Evolutionary conservation across 768 basidiomycete species (phyloP).

Genomic region (Amanita rubescens): DNA sequence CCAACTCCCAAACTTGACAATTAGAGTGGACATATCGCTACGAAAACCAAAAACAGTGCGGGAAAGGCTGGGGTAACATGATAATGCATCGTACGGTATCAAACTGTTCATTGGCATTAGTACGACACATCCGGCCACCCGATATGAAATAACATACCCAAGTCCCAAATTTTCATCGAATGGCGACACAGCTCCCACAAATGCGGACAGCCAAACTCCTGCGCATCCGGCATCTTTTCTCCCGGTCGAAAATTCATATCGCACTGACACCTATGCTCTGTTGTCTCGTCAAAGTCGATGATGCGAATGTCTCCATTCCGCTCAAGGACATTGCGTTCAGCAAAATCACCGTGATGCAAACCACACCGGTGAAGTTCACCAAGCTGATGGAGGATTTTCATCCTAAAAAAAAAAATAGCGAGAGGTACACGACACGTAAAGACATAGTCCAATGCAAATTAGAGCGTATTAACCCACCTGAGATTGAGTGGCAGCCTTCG

Average conservation of each 20-base stretch:
- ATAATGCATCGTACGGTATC: not conserved
- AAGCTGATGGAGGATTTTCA: conserved; percentile 25
- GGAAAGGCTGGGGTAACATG: too few relatives aligned
- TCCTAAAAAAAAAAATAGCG: conserved; percentile 13
- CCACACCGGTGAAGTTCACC: conserved; percentile 28
- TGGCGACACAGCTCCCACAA: conserved; percentile 25
- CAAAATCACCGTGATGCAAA: conserved; percentile 32
- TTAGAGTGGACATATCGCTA: too few relatives aligned
- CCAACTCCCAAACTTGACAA: too few relatives aligned
- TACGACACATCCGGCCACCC: not conserved
- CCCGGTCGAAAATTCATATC: conserved; percentile 22
- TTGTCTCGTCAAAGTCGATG: conserved; percentile 31
- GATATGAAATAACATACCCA: not conserved
- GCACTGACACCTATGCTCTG: conserved; percentile 23
- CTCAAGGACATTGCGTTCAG: conserved; percentile 33
- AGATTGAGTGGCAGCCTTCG: conserved; percentile 19
- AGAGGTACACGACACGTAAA: not conserved
- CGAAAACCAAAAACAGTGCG: too few relatives aligned
- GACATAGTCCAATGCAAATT: conserved; percentile 2
- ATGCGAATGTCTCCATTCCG: conserved; percentile 28
- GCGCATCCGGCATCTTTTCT: conserved; percentile 18
- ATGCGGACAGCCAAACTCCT: conserved; percentile 24
- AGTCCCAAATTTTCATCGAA: conserved; percentile 24
- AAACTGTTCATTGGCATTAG: not conserved
- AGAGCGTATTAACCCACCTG: conserved; percentile 19